Base-by-base conservation (phyloP, 306 rosid species). In the Inga leiocalycina region DNA sequence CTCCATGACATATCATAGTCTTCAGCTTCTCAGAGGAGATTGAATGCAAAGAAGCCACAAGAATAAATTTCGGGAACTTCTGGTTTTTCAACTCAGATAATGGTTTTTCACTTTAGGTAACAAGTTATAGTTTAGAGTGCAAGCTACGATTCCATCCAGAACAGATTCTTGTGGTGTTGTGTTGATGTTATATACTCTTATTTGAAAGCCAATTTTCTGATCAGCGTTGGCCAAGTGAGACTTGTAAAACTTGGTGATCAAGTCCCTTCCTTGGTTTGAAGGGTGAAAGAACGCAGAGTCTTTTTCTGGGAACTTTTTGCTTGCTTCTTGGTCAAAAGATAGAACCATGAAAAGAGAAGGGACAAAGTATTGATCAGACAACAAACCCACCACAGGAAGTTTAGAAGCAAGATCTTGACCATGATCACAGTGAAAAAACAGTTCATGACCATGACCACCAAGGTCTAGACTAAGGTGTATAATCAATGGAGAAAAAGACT, bases 311-410 rank as follows among this genome's bases (percentile, higher is more conserved):
- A 71, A 71, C n/a, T 22, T 71, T 45, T 45, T 44, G 76, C 57
- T 71, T 22, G 22, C 39, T 19, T 71, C 76, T 71, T 44, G 86
- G 75, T 82, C 84, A 15, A 88, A 86, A 65, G 89, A 84, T 22
- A 88, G 86, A 24, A 88, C 74, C 85, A 88, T 79, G 78, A 79
- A 84, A 39, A 86, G 85, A 52, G 89, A 86, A 15, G 91, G 89
- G 49, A 82, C 80, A 54, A 88, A 82, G 61, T 88, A 86, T 77
- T 82, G 80, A 69, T 88, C 88, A 35, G 89, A 84, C 61, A 67
- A 84, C 91, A 88, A 19, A 35, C 84, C 75, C 87, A 88, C 77
- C 88, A 85, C 85, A 0, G 91, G 86, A 13, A 77, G 54, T 51
- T 67, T 86, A 37, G 51, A 79, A 10, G 86, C 83, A 62, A 81